Conservation (phyloP, 2,329 filamentous ascomycete species). For the Pestalotiopsis sp. region DNA sequence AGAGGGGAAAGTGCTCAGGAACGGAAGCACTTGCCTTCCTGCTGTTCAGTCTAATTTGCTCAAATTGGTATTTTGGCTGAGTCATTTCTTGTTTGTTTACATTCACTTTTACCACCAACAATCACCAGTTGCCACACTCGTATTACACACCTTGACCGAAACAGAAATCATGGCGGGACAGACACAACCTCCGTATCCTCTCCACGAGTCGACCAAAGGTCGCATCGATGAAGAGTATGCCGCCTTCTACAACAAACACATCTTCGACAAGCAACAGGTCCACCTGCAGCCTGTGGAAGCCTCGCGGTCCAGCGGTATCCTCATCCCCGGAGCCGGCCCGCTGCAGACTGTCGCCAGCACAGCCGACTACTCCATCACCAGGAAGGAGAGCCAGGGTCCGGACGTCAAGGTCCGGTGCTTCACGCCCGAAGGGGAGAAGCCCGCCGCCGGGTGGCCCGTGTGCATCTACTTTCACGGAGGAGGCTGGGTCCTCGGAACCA, state of each 20-base stretch:
- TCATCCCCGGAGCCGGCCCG: constrained; percentile 55
- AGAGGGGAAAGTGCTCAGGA: background rate
- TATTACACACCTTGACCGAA: background rate
- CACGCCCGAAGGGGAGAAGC: constrained; percentile 46
- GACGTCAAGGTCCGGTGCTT: constrained; percentile 52
- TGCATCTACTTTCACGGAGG: constrained; percentile 61
- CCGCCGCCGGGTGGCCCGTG: constrained; percentile 54
- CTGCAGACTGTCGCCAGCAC: constrained; percentile 48
- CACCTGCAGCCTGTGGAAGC: constrained; percentile 55
- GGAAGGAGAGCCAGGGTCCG: constrained; percentile 48
- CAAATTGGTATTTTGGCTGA: background rate
- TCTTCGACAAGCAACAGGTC: constrained; percentile 54
- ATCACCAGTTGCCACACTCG: background rate
- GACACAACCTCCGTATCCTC: constrained; percentile 39
- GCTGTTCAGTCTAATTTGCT: background rate
- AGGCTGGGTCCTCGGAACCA: constrained; percentile 61
- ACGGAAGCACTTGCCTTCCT: background rate
- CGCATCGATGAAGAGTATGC: constrained; percentile 53
- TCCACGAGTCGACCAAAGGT: constrained; percentile 48
- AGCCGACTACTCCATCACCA: constrained; percentile 44
- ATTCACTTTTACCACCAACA: background rate
- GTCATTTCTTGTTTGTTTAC: too few species aligned
- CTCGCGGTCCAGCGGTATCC: constrained; percentile 51
- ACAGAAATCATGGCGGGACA: background rate
- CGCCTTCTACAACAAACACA: constrained; percentile 53